Evolutionary conservation across 2,329 filamentous ascomycete species (phyloP).

Genomic region (Ophiostoma triangulosporum): DNA sequence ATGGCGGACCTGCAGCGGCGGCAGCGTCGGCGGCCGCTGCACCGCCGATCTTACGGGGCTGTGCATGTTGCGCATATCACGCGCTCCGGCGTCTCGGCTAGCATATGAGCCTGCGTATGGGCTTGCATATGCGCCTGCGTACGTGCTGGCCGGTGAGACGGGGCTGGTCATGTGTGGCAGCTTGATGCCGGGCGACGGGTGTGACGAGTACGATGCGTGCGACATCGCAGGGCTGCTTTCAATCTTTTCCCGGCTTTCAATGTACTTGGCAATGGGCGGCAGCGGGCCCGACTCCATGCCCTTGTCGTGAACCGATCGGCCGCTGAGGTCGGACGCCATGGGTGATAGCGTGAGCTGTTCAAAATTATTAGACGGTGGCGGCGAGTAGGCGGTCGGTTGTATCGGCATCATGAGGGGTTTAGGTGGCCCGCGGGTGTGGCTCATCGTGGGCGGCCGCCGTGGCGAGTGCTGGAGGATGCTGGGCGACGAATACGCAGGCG

Average conservation of each 20-base stretch:
- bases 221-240: background rate
- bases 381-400: background rate
- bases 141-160: background rate
- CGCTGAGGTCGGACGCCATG: background rate
- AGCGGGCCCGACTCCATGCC: background rate
- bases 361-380: background rate
- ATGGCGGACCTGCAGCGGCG: background rate
- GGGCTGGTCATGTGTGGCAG: background rate
- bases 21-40: conserved; percentile 31
- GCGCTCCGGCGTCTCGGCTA: background rate
- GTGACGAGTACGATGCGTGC: background rate
- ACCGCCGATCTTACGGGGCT: background rate
- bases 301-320: background rate
- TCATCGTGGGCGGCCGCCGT: background rate
- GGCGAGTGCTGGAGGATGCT: background rate
- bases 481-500: background rate
- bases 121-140: no score
- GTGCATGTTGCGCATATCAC: background rate
- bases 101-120: background rate
- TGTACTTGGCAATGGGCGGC: background rate
- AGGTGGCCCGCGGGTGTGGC: background rate
- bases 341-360: background rate
- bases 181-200: background rate
- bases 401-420: no score
- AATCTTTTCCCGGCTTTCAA: background rate